Evolutionary conservation across 805 yeast genomes (phyloP), one percentile per base, ranked within the genome.

Genomic region (Saccharomycopsis microspora): DNA sequence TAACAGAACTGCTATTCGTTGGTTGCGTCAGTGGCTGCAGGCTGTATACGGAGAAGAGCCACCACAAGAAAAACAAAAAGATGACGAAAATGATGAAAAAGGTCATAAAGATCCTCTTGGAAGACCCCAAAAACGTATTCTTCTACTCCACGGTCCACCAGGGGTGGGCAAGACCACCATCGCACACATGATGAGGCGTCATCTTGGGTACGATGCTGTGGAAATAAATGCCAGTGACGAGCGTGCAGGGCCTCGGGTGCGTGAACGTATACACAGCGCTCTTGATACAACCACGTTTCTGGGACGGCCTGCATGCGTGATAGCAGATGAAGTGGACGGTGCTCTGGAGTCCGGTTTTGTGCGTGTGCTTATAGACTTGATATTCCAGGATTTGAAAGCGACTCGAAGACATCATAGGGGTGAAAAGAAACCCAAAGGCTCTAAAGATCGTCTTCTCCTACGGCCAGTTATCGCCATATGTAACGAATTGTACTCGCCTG

Each of bases 401-500:
- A 63, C 76, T 1, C 64, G 58, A 33, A 45, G 54, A 48, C 36
- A 51, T 40, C 42, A 55, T 32, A 52, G 48, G 35, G 51, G 46
- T 11, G 54, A 55, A 36, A 54, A 56, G 27, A 62, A 57, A 35
- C 61, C 59, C 28, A 64, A 59, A 37, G 64, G 66, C 45, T 66
- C 62, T 45, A 64, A 59, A 43, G 62, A 67, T 7, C 67, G 64
- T 35, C 63, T 80, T 4, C 61, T 93, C 40, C 68, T 72, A 56
- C 71, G 97, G 55, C 97, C 97, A 1, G 86, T 93, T 19, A 85
- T 90, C 46, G 89, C 95, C 39, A 77, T 93, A 48, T 94, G 97
- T 60, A 93, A 90, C 59, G 95, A 93, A 58, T 71, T 85, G 1
- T 88, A 85, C 61, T 75, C 85, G 0, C 75, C 80, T 3, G 76